These are phyloP conservation scores for Ilyonectria mors-panacis DNA, from an alignment of 2,329 filamentous ascomycete genomes.

Conservation along the genomic window DNA sequence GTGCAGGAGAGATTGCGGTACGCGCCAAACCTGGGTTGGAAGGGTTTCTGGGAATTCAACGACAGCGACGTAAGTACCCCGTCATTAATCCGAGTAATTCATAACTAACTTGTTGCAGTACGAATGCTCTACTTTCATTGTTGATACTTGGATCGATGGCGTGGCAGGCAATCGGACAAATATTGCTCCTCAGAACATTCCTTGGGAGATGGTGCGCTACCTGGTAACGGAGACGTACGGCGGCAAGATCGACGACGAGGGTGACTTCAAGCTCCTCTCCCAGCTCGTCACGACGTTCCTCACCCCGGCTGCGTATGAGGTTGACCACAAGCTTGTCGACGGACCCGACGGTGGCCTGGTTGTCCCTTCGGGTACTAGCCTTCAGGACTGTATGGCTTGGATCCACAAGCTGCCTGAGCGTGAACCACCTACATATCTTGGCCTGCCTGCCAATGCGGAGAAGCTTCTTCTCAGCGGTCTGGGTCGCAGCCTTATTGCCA, in stretches of 20 bases:
- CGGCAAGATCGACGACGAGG: slow-evolving; percentile 95
- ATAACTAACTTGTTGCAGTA: slow-evolving; percentile 70
- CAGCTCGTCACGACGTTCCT: slow-evolving; percentile 83
- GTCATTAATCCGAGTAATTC: not conserved
- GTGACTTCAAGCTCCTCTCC: slow-evolving; percentile 82
- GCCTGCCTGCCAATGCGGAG: slow-evolving; percentile 95
- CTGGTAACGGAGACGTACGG: slow-evolving; percentile 96
- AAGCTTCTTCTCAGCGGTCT: slow-evolving; percentile 92
- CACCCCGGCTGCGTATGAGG: slow-evolving; percentile 91
- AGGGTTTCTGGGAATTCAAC: slow-evolving; percentile 99
- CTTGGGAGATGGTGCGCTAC: slow-evolving; percentile 95
- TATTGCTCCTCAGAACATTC: slow-evolving; percentile 92
- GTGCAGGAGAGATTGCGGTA: slow-evolving; percentile 96
- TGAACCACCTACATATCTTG: slow-evolving; percentile 95
- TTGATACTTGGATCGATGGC: slow-evolving; percentile 93
- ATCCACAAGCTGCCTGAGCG: slow-evolving; percentile 93
- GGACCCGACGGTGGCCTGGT: slow-evolving; percentile 74
- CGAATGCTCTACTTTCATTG: slow-evolving; percentile 96
- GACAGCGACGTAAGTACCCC: slow-evolving; percentile 91
- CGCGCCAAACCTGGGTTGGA: slow-evolving; percentile 95
- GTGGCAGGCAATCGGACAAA: slow-evolving; percentile 90
- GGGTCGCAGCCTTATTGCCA: slow-evolving; percentile 86
- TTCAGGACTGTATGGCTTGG: slow-evolving; percentile 92
- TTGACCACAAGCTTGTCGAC: slow-evolving; percentile 90
- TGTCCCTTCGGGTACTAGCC: slow-evolving; percentile 84